phyloP scores from a whole-genome alignment of 176 grass and related monocot genomes.

The Oryza punctata region DNA sequence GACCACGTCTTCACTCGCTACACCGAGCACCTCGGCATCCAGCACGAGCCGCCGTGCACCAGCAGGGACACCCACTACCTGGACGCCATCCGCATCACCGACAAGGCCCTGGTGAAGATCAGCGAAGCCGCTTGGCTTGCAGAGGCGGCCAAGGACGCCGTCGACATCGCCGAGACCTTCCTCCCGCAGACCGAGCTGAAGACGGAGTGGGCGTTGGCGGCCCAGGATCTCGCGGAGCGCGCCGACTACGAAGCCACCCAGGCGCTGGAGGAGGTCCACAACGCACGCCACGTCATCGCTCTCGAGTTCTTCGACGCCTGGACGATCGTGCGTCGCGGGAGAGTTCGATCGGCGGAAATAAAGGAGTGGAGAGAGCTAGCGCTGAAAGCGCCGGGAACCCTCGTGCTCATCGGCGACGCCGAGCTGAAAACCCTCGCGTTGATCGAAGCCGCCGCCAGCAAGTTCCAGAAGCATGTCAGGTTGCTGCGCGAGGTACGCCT shows the following conservation, averaged over 20 bases:
- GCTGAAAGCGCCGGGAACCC: neutral
- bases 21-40: neutral
- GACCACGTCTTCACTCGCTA: neutral
- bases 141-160: neutral
- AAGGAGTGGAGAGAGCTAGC: neutral
- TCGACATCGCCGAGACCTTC: neutral
- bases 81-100: neutral
- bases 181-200: too few species aligned
- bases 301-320: neutral
- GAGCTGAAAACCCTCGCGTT: neutral
- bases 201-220: neutral
- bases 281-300: neutral
- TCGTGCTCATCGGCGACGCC: neutral
- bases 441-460: neutral
- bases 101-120: neutral
- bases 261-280: neutral
- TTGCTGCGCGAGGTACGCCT: neutral
- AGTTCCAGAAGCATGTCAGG: neutral
- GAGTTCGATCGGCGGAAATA: constrained; percentile 1
- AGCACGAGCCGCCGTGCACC: neutral
- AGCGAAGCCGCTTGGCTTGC: neutral
- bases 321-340: neutral
- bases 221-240: neutral
- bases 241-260: neutral
- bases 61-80: neutral